Evolutionary conservation across 805 yeast species (phyloP).

Genomic region (Clavispora asparagi): DNA sequence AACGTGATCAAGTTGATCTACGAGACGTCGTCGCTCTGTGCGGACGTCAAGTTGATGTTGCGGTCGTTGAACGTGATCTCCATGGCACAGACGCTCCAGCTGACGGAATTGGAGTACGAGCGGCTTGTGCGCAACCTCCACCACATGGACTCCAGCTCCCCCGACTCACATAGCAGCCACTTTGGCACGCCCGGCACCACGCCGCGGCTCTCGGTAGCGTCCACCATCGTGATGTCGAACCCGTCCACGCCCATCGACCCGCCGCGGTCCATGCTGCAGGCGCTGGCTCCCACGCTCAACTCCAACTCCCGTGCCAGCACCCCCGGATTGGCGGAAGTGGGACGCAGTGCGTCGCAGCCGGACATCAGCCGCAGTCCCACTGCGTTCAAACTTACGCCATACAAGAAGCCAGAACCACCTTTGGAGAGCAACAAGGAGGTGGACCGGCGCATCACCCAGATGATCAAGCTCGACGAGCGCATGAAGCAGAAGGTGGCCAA

Average conservation of each 20-base stretch:
- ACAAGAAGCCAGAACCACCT: conserved; percentile 14
- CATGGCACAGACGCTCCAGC: conserved; percentile 34
- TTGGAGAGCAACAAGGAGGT: conserved; percentile 20
- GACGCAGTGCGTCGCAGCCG: background rate
- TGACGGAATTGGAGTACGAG: conserved; percentile 18
- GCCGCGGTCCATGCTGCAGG: background rate
- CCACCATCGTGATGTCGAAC: background rate
- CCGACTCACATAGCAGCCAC: background rate
- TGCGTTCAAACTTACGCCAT: conserved; percentile 21
- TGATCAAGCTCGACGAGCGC: conserved; percentile 29
- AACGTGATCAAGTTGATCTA: conserved; percentile 52
- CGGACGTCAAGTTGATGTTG: conserved; percentile 60
- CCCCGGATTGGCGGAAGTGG: background rate
- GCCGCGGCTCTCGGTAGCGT: background rate
- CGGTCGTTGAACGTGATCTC: conserved; percentile 51
- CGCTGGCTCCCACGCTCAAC: background rate
- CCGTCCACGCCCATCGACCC: background rate
- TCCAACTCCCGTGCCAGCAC: background rate
- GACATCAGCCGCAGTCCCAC: conserved; percentile 8
- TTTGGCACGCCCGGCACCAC: background rate
- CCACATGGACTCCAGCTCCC: background rate
- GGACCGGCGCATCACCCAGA: conserved; percentile 28
- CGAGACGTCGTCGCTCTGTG: conserved; percentile 56
- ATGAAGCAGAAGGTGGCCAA: conserved; percentile 13
- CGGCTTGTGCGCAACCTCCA: conserved; percentile 4